Evolutionary conservation across 2,329 filamentous ascomycete genomes (phyloP), one percentile per base, ranked within the genome.

Genomic region (Aspergillus hiratsukae): DNA sequence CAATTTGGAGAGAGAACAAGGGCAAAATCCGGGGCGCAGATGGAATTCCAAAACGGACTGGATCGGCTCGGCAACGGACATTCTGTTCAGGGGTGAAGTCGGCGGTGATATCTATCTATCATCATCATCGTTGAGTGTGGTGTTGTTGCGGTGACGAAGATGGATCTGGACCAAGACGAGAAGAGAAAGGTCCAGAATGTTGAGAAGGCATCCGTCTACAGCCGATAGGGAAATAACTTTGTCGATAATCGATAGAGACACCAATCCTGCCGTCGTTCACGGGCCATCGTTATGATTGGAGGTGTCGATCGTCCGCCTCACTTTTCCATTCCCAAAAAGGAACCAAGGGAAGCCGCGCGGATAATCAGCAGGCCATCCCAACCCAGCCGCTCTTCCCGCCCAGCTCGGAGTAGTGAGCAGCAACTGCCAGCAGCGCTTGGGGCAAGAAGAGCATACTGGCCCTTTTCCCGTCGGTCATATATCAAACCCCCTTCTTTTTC

Each of bases 291-390:
- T 37, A 37, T 27, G 14, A 46, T 46, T 46, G 43, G 43, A 17
- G 43, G 21, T 55, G 63, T 58, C 63, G 63, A 66, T 66, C 62
- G 31, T 45, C 56, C 64, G 64, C 64, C 64, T 66, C 64, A 66
- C 64, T 64, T 66, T 63, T 58, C 43, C 23, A 25, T 46, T 14
- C 41, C 41, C 10, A 45, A 45, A 45, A 45, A n/a, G 41, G 31
- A 10, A 45, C 19, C n/a, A 45, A 45, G 52, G 55, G 52, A 64
- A 65, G 58, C 61, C 61, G 61, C 62, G 63, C 61, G 62, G 63
- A 64, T 63, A 61, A 58, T 56, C 57, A 51, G 50, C 57, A 48
- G 51, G 51, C 48, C 53, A 49, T 53, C 27, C 48, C 48, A 49
- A 27, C 48, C 25, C 48, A 49, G 48, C 48, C 48, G 48, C 48